Evolutionary conservation across 108 stramenopile species (phyloP), one percentile per base, ranked within the genome.

Genomic region (Skeletonema tropicum): DNA sequence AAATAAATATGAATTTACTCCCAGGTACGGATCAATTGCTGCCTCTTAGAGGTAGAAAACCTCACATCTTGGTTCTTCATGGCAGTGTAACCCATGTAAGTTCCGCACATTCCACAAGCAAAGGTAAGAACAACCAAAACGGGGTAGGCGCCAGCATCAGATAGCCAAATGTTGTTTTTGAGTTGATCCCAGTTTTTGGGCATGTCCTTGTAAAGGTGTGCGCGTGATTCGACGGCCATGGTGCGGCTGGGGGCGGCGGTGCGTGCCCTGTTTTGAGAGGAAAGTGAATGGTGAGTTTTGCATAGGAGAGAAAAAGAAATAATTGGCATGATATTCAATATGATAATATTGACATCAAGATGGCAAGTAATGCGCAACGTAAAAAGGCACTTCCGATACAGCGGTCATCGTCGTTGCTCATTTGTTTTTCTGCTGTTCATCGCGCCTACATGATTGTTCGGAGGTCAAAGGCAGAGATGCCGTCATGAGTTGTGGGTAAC

Each of bases 101-200:
- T 39, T 35, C 60, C 52, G 57, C 82, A 64, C 35, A 89, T 68
- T 19, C 77, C 75, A 46, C 65, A 68, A 42, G 92, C 92, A 41
- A 81, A 67, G 38, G 63, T 60, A 49, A 87, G 80, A 36, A 83
- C 77, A 38, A 65, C 64, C 52, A 93, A 82, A 67, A 91, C 87
- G 64, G 92, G 92, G 84, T 91, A 91, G 10, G 92, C 88, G 26
- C 89, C 86, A 11, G 77, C 57, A 58, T 90, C 89, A 29, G 70
- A 73, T 19, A 90, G 77, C 89, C 89, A 90, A 41, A 77, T 82
- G 72, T 39, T 82, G 72, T 78, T 82, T 30, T 57, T 60, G 41
- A 82, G 71, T 57, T 82, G 29, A 33, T 35, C 39, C 39, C 66
- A 64, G 71, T 82, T 82, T 9, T 32, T 68, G 70, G 81, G 81